Evolutionary conservation across 164 flowering plant species (phyloP).

Genomic region (Paratinospora sagittata): DNA sequence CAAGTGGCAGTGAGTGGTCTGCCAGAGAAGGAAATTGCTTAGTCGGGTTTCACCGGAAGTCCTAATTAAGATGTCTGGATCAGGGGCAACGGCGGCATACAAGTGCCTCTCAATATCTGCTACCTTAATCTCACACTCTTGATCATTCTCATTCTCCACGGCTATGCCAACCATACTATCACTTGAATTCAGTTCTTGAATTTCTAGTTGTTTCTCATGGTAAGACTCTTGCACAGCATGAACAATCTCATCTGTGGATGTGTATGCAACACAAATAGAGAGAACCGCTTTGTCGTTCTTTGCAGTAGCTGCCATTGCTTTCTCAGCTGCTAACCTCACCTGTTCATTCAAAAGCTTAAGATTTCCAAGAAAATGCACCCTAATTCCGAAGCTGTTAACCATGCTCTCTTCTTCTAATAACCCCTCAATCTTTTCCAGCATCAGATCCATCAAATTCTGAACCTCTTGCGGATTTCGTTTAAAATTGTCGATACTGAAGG

Average conservation of each 20-base stretch:
- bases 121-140: constrained; percentile 8
- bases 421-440: constrained; percentile 56
- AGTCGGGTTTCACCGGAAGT: constrained; percentile 43
- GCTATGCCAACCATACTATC: not conserved
- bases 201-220: constrained; percentile 23
- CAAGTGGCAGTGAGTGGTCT: constrained; percentile 24
- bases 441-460: constrained; percentile 47
- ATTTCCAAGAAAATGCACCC: constrained; percentile 57
- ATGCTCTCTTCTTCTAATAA: constrained; percentile 45
- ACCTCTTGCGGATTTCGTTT: constrained; percentile 64
- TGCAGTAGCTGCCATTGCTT: constrained; percentile 51
- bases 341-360: constrained; percentile 46
- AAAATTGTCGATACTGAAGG: constrained; percentile 89
- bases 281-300: constrained; percentile 38
- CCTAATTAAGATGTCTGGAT: constrained; percentile 41
- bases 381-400: constrained; percentile 44
- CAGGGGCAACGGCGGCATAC: constrained; percentile 35
- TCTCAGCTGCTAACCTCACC: constrained; percentile 55
- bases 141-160: not conserved
- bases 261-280: constrained; percentile 57
- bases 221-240: constrained; percentile 48
- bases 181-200: constrained; percentile 1
- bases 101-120: constrained; percentile 36
- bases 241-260: constrained; percentile 63
- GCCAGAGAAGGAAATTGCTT: constrained; percentile 56